Evolutionary conservation across 23 red algal genomes (phyloP).

Genomic region (Gracilariopsis chorda): DNA sequence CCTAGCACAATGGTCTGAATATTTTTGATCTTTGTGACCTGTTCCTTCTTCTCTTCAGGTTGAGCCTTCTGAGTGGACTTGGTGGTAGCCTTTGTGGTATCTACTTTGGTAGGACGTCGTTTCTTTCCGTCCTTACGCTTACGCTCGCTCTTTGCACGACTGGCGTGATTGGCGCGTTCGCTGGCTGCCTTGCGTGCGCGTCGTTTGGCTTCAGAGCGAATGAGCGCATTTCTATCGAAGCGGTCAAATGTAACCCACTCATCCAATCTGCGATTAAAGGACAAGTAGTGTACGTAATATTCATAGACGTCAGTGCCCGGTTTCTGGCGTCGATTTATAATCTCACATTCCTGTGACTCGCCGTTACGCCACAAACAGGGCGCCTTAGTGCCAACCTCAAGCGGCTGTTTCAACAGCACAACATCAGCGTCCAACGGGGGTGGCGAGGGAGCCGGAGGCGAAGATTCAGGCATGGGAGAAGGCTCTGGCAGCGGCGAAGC

Average conservation of each 20-base stretch:
- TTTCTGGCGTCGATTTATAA: conserved; percentile 60
- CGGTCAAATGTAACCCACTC: conserved; percentile 89
- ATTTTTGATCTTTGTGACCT: conserved; percentile 93
- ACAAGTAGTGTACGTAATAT: conserved; percentile 95
- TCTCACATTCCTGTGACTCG: conserved; percentile 69
- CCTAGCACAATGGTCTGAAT: conserved; percentile 86
- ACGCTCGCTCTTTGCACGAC: conserved; percentile 49
- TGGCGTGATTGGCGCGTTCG: conserved; percentile 46
- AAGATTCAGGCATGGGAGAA: background rate
- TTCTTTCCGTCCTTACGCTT: conserved; percentile 43
- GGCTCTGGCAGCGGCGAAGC: background rate
- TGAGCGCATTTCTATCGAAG: conserved; percentile 66
- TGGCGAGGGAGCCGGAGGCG: background rate
- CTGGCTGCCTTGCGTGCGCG: conserved; percentile 41
- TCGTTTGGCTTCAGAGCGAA: background rate
- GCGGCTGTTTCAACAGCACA: conserved; percentile 51
- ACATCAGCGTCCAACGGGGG: background rate
- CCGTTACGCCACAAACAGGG: conserved; percentile 71
- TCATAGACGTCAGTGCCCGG: conserved; percentile 70
- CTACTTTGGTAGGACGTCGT: conserved; percentile 19
- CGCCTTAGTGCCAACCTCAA: conserved; percentile 71
- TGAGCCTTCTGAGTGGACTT: background rate
- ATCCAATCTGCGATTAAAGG: conserved; percentile 93
- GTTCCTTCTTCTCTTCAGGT: conserved; percentile 54
- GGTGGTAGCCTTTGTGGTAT: background rate